A percentile compares a stretch with the other conserved stretches of the same genome.
Evolutionary conservation across 176 grass and related monocot species (phyloP).

Genomic region (Rhynchospora pubera): DNA sequence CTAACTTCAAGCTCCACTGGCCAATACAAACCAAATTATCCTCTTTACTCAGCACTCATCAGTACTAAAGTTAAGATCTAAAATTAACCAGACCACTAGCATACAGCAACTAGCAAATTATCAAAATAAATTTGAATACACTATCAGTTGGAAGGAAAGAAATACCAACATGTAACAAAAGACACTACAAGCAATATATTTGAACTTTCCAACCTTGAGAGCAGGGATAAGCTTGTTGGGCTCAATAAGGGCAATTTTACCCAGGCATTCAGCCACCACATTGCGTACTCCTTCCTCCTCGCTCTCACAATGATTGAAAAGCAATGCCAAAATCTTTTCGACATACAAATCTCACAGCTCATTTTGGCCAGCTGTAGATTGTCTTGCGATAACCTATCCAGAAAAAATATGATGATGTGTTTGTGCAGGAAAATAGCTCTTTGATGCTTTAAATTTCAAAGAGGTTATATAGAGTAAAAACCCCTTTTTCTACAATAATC

Average conservation of each 20-base stretch:
- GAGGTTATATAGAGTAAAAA: neutral
- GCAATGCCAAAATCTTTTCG: slow-evolving; percentile 80
- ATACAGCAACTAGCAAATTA: neutral
- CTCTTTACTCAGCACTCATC: neutral
- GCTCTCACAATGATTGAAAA: slow-evolving; percentile 94
- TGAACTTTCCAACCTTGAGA: slow-evolving; percentile 45
- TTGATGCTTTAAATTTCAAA: slow-evolving; percentile 3
- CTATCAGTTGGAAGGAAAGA: neutral
- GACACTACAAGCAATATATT: neutral
- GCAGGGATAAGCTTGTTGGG: slow-evolving; percentile 72
- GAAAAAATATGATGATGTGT: neutral
- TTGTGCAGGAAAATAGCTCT: neutral
- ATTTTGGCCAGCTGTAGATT: slow-evolving; percentile 61
- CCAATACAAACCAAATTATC: neutral
- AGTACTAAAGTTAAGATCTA: neutral
- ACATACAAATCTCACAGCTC: slow-evolving; percentile 71
- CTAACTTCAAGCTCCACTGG: neutral
- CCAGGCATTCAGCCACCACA: slow-evolving; percentile 90
- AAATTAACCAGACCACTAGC: neutral
- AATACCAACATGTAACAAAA: neutral
- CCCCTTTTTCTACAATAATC: neutral
- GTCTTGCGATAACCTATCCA: slow-evolving; percentile 69
- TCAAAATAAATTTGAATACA: neutral
- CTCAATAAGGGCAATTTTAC: slow-evolving; percentile 86
- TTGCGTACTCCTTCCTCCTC: slow-evolving; percentile 95